These are phyloP conservation scores for Castanea crenata DNA, from an alignment of 306 rosid genomes.

Conservation along the genomic window DNA sequence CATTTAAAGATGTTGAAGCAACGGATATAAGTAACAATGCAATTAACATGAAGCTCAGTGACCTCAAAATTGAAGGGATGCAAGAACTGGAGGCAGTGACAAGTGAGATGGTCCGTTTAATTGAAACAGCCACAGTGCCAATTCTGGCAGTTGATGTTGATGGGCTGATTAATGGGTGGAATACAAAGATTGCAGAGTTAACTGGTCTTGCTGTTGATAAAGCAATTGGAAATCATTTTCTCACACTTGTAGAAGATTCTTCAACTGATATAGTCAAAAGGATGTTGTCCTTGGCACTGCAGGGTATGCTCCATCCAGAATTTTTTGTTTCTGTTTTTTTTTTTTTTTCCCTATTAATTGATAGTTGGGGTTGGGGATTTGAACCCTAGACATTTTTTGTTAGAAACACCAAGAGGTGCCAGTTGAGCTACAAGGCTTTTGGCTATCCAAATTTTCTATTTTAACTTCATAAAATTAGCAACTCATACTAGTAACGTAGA, in stretches of 20 bases:
- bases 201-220: slow-evolving; percentile 81
- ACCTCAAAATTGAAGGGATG: slow-evolving; percentile 79
- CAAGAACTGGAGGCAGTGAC: slow-evolving; percentile 93
- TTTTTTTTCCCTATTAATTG: too few species aligned
- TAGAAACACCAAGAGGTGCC: too few species aligned
- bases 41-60: slow-evolving; percentile 54
- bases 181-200: slow-evolving; percentile 78
- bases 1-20: slow-evolving; percentile 53
- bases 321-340: not conserved
- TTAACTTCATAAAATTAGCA: not conserved
- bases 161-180: slow-evolving; percentile 89
- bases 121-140: slow-evolving; percentile 93
- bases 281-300: slow-evolving; percentile 76
- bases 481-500: slow-evolving; percentile 4
- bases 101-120: slow-evolving; percentile 89
- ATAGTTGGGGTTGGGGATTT: too few species aligned
- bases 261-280: slow-evolving; percentile 55
- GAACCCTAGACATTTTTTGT: too few species aligned
- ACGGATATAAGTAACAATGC: slow-evolving; percentile 35
- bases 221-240: slow-evolving; percentile 81
- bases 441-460: not conserved
- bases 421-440: too few species aligned
- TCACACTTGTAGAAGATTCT: slow-evolving; percentile 80
- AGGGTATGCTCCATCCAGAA: slow-evolving; percentile 42
- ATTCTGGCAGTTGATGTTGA: slow-evolving; percentile 88